Evolutionary conservation across 2,329 filamentous ascomycete genomes (phyloP).

Genomic region (Neofusicoccum sp.): DNA sequence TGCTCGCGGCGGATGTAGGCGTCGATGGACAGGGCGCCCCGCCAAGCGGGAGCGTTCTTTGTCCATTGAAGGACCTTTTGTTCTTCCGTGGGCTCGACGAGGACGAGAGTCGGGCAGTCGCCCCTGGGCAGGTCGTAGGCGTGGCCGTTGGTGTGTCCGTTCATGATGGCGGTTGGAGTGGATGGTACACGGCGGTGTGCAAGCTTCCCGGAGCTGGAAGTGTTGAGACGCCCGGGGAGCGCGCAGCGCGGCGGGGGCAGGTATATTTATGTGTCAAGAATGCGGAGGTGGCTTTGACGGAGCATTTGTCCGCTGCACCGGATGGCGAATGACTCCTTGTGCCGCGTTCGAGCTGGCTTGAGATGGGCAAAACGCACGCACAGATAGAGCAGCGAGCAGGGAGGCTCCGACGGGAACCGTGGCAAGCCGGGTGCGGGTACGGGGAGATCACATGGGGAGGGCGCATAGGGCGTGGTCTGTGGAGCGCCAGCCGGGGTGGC

Average conservation of each 20-base stretch:
- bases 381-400: neutral
- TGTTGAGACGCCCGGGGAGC: neutral
- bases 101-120: slow-evolving; percentile 53
- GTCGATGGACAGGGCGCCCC: slow-evolving; percentile 56
- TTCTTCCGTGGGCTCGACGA: slow-evolving; percentile 57
- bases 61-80: slow-evolving; percentile 57
- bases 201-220: neutral
- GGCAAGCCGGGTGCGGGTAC: slow-evolving; percentile 12
- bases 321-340: slow-evolving; percentile 12
- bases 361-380: slow-evolving; percentile 3
- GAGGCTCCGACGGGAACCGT: slow-evolving; percentile 15
- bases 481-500: slow-evolving; percentile 11
- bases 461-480: slow-evolving; percentile 14
- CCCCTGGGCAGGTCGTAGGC: slow-evolving; percentile 47
- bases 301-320: slow-evolving; percentile 2
- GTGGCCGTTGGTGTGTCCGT: slow-evolving; percentile 19
- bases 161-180: neutral
- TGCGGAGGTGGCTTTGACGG: slow-evolving; percentile 14
- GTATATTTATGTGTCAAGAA: slow-evolving; percentile 17
- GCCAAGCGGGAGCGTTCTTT: slow-evolving; percentile 61
- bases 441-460: slow-evolving; percentile 20
- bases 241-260: neutral
- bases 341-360: slow-evolving; percentile 2
- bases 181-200: neutral
- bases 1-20: slow-evolving; percentile 62